These are phyloP conservation scores for Globisporangium middletonii DNA, from an alignment of 352 stramenopile species.

Conservation along the genomic window DNA sequence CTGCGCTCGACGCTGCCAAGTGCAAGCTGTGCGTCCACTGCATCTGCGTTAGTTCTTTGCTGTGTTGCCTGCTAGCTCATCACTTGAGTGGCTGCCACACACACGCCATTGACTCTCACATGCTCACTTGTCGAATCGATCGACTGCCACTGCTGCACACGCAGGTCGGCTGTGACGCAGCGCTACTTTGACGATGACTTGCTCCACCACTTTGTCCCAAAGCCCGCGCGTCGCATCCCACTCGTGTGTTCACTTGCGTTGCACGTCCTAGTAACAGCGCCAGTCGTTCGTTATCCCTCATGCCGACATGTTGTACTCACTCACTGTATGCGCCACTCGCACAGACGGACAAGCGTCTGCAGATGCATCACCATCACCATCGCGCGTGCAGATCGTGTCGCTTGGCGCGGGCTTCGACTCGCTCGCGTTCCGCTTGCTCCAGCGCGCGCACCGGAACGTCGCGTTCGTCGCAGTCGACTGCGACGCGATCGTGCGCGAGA, in stretches of 20 bases:
- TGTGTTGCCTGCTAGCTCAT: background rate
- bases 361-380: too few species aligned
- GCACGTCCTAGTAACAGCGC: too few species aligned
- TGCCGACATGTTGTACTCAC: background rate
- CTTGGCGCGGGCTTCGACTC: constrained; percentile 72
- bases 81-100: background rate
- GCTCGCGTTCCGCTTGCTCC: constrained; percentile 60
- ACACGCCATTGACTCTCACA: background rate
- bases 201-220: constrained; percentile 48
- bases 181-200: constrained; percentile 63
- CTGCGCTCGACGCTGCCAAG: constrained; percentile 62
- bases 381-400: constrained; percentile 51
- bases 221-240: constrained; percentile 57
- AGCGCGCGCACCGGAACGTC: constrained; percentile 20
- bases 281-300: background rate
- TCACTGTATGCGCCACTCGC: too few species aligned
- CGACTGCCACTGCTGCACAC: background rate
- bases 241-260: constrained; percentile 24
- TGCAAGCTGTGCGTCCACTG: constrained; percentile 55
- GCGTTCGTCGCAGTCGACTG: constrained; percentile 60
- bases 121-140: background rate
- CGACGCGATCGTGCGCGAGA: constrained; percentile 40
- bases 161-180: constrained; percentile 50
- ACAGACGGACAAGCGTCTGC: background rate
- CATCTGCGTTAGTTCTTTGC: background rate